phyloP scores from a whole-genome alignment of 176 grass and related monocot species.

The Lolium perenne region DNA sequence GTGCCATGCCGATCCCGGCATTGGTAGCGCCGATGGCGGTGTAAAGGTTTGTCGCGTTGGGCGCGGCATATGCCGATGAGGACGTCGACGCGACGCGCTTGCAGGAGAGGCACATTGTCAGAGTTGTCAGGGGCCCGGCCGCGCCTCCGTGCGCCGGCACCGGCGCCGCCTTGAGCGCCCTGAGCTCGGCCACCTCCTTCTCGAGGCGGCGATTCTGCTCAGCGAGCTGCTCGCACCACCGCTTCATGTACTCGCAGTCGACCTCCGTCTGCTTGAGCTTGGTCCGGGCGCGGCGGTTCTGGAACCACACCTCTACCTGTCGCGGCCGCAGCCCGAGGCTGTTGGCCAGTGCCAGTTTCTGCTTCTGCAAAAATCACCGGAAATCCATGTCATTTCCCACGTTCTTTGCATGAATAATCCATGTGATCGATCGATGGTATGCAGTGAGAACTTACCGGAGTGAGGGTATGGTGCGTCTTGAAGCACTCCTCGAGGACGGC shows the following conservation, averaged over 20 bases:
- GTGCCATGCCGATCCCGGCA: neutral
- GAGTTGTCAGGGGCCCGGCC: conserved; percentile 64
- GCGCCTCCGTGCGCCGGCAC: conserved; percentile 30
- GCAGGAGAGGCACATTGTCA: conserved; percentile 90
- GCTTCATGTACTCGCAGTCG: too few relatives aligned
- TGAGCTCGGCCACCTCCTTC: conserved; percentile 89
- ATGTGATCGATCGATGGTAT: neutral
- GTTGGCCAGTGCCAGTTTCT: conserved; percentile 71
- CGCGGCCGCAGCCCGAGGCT: conserved; percentile 77
- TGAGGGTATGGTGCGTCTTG: conserved; percentile 87
- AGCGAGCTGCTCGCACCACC: too few relatives aligned
- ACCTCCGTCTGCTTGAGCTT: too few relatives aligned
- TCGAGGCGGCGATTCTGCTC: conserved; percentile 47
- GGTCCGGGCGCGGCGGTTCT: conserved; percentile 64
- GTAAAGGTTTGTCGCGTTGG: neutral
- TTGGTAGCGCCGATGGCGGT: neutral
- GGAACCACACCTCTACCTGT: conserved; percentile 97
- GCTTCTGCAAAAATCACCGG: conserved; percentile 51
- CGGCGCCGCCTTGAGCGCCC: conserved; percentile 64
- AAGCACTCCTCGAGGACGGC: conserved; percentile 88
- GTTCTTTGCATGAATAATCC: neutral
- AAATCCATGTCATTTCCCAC: neutral
- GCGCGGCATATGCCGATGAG: neutral
- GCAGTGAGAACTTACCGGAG: conserved; percentile 52
- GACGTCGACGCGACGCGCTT: conserved; percentile 56